Percentiles rank a stretch among this genome's conserved stretches.
phyloP scores from a whole-genome alignment of 352 stramenopile genomes.

The Phytophthora citricola region DNA sequence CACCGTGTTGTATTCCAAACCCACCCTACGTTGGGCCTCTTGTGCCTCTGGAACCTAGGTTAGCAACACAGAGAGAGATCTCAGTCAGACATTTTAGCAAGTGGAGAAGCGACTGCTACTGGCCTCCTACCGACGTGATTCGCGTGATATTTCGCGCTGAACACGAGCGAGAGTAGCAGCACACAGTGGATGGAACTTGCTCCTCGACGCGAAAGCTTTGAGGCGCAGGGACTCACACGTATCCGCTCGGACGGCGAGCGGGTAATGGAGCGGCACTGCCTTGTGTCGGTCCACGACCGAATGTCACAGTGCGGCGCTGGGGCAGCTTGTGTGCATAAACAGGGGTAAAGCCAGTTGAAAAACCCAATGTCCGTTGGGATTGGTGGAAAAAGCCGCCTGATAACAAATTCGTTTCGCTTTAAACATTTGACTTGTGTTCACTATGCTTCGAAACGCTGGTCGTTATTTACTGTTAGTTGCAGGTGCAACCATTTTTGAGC shows the following conservation, averaged over 20 bases:
- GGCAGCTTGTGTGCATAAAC: slow-evolving; percentile 23
- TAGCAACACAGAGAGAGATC: slow-evolving; percentile 2
- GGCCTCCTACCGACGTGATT: slow-evolving; percentile 20
- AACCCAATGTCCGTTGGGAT: slow-evolving; percentile 6
- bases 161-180: slow-evolving; percentile 10
- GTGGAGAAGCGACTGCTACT: slow-evolving; percentile 14
- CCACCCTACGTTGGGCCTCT: not conserved
- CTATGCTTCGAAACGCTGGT: slow-evolving; percentile 4
- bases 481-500: slow-evolving; percentile 7
- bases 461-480: slow-evolving; percentile 6
- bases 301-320: slow-evolving; percentile 30
- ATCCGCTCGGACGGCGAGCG: slow-evolving; percentile 9
- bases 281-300: slow-evolving; percentile 20
- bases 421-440: slow-evolving; percentile 15
- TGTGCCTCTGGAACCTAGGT: slow-evolving; percentile 10
- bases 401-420: slow-evolving; percentile 15
- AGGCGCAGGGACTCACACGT: slow-evolving; percentile 1
- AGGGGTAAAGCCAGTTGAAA: slow-evolving; percentile 27
- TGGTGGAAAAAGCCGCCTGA: slow-evolving; percentile 18
- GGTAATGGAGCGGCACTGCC: slow-evolving; percentile 12
- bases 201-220: slow-evolving; percentile 13
- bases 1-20: not conserved
- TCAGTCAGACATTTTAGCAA: slow-evolving; percentile 4
- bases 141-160: slow-evolving; percentile 6
- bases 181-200: not conserved